These are phyloP conservation scores for Amylocarpus encephaloides DNA, from an alignment of 2,329 filamentous ascomycete genomes.

Conservation along the genomic window DNA sequence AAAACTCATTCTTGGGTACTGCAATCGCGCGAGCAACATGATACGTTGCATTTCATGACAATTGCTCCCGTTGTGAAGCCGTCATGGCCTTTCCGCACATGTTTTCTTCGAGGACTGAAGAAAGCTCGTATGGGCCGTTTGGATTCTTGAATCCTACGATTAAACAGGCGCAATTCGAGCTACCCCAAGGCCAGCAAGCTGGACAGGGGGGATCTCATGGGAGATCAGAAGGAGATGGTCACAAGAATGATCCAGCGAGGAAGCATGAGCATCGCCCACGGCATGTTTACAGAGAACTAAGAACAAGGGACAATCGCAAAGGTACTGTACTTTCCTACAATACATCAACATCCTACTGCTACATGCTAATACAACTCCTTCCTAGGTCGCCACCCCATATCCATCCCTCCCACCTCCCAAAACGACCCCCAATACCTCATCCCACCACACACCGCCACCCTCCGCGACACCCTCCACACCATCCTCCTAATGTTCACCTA, in stretches of 20 bases:
- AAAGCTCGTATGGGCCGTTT: conserved; percentile 35
- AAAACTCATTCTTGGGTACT: too few species aligned
- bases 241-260: background rate
- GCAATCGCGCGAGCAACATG: too few species aligned
- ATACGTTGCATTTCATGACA: background rate
- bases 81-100: conserved; percentile 2
- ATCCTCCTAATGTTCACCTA: conserved; percentile 43
- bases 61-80: background rate
- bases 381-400: conserved; percentile 35
- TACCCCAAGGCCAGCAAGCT: conserved; percentile 2
- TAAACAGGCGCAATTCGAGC: conserved; percentile 13
- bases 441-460: conserved; percentile 30
- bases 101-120: background rate
- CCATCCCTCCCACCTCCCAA: conserved; percentile 25
- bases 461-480: conserved; percentile 26
- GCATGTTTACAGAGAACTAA: conserved; percentile 34
- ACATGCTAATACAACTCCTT: background rate
- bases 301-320: conserved; percentile 42
- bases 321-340: conserved; percentile 23
- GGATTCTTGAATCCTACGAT: conserved; percentile 44
- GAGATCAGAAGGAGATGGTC: background rate
- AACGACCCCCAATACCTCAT: conserved; percentile 21
- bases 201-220: background rate
- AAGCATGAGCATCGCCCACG: conserved; percentile 18
- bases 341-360: background rate